Percentiles rank a stretch among this genome's conserved stretches.
Evolutionary conservation across 495 filamentous ascomycete species (phyloP).

Genomic region (Penicillium roqueforti): DNA sequence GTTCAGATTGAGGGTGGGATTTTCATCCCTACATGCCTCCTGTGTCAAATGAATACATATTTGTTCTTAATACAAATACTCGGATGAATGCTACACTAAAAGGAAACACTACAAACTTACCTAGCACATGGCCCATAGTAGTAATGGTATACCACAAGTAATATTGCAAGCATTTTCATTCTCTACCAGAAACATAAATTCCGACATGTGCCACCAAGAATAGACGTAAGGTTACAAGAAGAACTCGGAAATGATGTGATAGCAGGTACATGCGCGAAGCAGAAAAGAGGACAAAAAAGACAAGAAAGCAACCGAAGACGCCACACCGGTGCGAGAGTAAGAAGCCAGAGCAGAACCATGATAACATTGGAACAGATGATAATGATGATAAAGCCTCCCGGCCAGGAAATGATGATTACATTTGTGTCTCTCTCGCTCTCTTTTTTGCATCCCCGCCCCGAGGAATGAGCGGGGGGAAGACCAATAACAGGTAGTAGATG

Average conservation of each 20-base stretch:
- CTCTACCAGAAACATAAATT: background rate
- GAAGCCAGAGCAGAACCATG: background rate
- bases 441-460: background rate
- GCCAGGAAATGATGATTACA: conserved; percentile 6
- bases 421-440: background rate
- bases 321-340: background rate
- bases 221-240: background rate
- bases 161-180: background rate
- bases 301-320: background rate
- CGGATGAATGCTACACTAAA: background rate
- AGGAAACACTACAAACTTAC: background rate
- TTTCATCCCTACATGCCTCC: background rate
- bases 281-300: background rate
- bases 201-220: background rate
- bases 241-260: background rate
- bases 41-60: background rate
- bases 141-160: background rate
- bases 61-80: background rate
- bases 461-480: background rate
- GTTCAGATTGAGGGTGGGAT: background rate
- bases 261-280: background rate
- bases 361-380: background rate
- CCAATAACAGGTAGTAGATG: conserved; percentile 3
- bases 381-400: background rate
- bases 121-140: background rate